Evolutionary conservation across 805 yeast genomes (phyloP).

Genomic region (Schizosaccharomyces lindneri): DNA sequence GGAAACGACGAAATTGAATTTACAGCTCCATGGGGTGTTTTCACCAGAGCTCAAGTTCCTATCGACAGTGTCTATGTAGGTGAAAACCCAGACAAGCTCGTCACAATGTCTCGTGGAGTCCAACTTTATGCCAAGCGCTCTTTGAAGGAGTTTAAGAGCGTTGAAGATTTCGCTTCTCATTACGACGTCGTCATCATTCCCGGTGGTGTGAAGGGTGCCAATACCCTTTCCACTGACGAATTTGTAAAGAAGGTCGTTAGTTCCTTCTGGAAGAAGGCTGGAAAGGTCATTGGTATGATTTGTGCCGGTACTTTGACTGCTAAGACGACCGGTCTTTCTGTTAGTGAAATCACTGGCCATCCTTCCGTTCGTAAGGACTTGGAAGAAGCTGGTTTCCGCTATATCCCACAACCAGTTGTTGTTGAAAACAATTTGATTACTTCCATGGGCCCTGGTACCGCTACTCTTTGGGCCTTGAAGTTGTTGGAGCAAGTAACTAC

Average conservation of each 20-base stretch:
- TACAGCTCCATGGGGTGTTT: conserved; percentile 1
- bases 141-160: background rate
- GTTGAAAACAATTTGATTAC: background rate
- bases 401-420: background rate
- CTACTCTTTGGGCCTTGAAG: conserved; percentile 1
- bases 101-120: conserved; percentile 1
- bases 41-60: background rate
- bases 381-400: background rate
- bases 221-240: background rate
- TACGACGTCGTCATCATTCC: conserved; percentile 1
- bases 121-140: background rate
- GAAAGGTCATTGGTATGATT: background rate
- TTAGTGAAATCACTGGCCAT: background rate
- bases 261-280: background rate
- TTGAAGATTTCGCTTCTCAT: background rate
- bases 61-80: conserved; percentile 1
- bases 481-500: background rate
- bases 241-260: background rate
- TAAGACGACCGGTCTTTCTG: background rate
- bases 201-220: conserved; percentile 1
- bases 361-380: background rate
- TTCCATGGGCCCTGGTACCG: conserved; percentile 2
- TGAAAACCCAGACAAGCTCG: background rate
- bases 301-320: conserved; percentile 1
- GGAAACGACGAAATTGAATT: conserved; percentile 3